Evolutionary conservation across 345 rosid genomes (phyloP).

Genomic region (Boechera divaricarpa): DNA sequence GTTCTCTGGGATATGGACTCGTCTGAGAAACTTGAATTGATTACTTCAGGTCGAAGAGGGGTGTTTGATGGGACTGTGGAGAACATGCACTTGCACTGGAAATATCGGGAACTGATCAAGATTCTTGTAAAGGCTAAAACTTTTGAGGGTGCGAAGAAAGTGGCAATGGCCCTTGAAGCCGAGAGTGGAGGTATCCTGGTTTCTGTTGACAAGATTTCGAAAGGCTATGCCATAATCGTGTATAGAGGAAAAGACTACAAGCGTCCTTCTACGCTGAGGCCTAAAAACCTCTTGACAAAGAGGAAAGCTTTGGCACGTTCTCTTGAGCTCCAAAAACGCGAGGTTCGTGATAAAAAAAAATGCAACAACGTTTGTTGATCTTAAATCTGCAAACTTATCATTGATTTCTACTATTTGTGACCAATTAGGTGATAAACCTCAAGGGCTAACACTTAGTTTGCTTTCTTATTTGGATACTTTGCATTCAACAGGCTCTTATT

Average conservation of each 20-base stretch:
- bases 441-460: not conserved
- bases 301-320: constrained; percentile 98
- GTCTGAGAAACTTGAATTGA: constrained; percentile 36
- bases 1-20: constrained; percentile 22
- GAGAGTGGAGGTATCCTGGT: constrained; percentile 95
- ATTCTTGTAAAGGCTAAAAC: constrained; percentile 74
- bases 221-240: constrained; percentile 87
- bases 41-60: constrained; percentile 83
- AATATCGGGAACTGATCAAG: constrained; percentile 86
- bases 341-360: constrained; percentile 50
- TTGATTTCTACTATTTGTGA: not conserved
- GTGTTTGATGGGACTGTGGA: constrained; percentile 96
- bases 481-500: constrained; percentile 68
- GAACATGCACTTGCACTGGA: constrained; percentile 99
- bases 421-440: constrained; percentile 4
- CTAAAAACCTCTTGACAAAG: constrained; percentile 89
- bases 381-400: constrained; percentile 3
- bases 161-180: constrained; percentile 91
- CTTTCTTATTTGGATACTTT: constrained; percentile 29
- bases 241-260: constrained; percentile 85
- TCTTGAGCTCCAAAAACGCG: constrained; percentile 87
- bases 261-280: constrained; percentile 82
- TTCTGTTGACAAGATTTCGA: constrained; percentile 87
- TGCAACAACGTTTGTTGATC: constrained; percentile 2
- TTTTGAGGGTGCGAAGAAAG: constrained; percentile 78